phyloP scores from a whole-genome alignment of 164 flowering plant species.

The Magnolia sinica region DNA sequence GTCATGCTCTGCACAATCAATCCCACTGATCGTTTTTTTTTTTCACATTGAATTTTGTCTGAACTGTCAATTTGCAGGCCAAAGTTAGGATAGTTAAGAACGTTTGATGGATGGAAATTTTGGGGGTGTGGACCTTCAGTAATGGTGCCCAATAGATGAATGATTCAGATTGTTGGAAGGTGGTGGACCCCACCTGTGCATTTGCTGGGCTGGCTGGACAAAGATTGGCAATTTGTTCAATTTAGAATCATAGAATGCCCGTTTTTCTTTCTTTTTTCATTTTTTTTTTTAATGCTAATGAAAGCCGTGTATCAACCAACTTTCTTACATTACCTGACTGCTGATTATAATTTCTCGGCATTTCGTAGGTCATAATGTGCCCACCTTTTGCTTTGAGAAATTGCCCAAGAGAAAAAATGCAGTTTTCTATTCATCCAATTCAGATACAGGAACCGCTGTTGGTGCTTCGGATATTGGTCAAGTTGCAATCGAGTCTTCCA shows the following conservation, averaged over 20 bases:
- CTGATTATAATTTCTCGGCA: neutral
- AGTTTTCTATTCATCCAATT: constrained; percentile 1
- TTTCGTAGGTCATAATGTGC: neutral
- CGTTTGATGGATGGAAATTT: neutral
- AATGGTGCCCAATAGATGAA: neutral
- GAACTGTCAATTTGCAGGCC: neutral
- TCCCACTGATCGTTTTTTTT: neutral
- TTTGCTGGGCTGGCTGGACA: neutral
- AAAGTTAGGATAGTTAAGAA: too few species aligned
- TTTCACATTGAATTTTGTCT: neutral
- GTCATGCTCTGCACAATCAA: neutral
- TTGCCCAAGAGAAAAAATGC: constrained; percentile 7
- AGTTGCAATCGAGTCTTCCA: constrained; percentile 1
- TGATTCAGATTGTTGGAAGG: neutral
- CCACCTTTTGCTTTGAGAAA: neutral
- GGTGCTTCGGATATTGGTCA: constrained; percentile 11
- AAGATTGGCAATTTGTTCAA: neutral
- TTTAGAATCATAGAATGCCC: neutral
- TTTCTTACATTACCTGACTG: neutral
- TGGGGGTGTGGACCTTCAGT: neutral
- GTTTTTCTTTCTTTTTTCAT: neutral
- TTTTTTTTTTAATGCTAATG: neutral
- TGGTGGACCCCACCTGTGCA: neutral
- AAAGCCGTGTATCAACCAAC: too few species aligned
- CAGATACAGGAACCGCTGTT: neutral